Evolutionary conservation across 1,284 basidiomycete genomes (phyloP), one percentile per base, ranked within the genome.

Genomic region (Abortiporus biennis): DNA sequence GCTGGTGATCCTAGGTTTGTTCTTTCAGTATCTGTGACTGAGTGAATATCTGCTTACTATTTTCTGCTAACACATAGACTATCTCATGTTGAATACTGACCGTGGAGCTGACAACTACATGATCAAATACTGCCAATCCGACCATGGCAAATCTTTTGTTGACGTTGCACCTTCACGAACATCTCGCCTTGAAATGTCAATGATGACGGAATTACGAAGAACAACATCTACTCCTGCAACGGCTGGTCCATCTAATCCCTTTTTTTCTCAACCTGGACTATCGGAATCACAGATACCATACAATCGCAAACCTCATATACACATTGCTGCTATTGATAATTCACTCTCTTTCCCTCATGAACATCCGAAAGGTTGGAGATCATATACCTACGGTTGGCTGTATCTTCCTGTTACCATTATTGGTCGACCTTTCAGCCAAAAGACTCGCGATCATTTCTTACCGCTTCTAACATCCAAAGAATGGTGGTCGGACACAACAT

Each of bases 311-410:
- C 66, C 69, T 6, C 69, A 71, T 43, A 80, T 89, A 22, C 89
- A 91, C 55, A 85, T 92, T 36, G 88, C 87, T 42, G 92, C 92
- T 8, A 95, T 95, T 47, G 92, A 95, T 58, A 95, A 95, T 58
- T 92, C 88, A 0, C 74, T 96, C 20, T 90, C 89, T 0, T 96
- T 94, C 57, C 92, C 87, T 31, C 86, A 89, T 49, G 84, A 89
- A 54, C 86, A 94, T 55, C 92, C 92, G 0, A 78, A 80, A 48
- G 92, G 92, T 19, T 93, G 91, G 85, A 76, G 92, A 27, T 83
- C 84, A 17, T 94, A 90, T 57, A 90, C 90, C 0, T 95, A 92
- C 54, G 92, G 92, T 22, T 93, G 92, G 92, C 65, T 96, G 23
- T 92, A 84, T 58, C 74, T 95, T 6, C 91, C 91, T 0, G 85